A percentile compares a stretch with the other conserved stretches of the same genome.
Conservation (phyloP, 164 flowering plant species). For the Malania oleifera region DNA sequence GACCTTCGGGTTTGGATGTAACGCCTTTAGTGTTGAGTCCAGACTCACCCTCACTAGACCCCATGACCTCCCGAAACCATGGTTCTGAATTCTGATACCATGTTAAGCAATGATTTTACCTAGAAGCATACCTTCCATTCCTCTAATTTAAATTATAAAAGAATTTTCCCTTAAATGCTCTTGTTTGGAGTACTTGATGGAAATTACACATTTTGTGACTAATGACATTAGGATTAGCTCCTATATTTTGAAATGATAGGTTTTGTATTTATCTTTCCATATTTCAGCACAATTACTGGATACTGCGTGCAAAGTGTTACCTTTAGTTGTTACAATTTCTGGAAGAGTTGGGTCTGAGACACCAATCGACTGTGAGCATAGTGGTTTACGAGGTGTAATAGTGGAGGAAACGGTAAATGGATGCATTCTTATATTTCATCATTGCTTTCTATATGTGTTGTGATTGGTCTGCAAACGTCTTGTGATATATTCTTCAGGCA, state of each 20-base stretch:
- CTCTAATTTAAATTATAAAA: no score
- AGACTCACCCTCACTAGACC: no score
- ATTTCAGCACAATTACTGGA: slow-evolving; percentile 75
- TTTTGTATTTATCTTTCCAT: slow-evolving; percentile 6
- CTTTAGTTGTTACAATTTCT: slow-evolving; percentile 77
- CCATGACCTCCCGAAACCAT: no score
- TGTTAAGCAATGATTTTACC: no score
- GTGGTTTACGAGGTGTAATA: slow-evolving; percentile 89
- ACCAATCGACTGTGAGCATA: slow-evolving; percentile 77
- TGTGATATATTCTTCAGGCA: slow-evolving; percentile 43
- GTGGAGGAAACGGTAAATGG: slow-evolving; percentile 87
- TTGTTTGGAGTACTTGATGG: no score
- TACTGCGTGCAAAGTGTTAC: slow-evolving; percentile 68
- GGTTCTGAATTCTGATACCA: no score
- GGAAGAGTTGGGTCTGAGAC: slow-evolving; percentile 94
- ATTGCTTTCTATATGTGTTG: background rate
- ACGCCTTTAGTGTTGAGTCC: no score
- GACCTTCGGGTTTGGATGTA: no score
- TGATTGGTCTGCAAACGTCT: background rate
- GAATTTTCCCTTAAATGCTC: no score
- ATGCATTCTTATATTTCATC: background rate
- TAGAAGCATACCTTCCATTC: no score
- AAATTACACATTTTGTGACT: no score
- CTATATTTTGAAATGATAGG: background rate
- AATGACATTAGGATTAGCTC: background rate